Evolutionary conservation across 2,329 filamentous ascomycete species (phyloP).

Genomic region (Aspergillus spinulosporus): DNA sequence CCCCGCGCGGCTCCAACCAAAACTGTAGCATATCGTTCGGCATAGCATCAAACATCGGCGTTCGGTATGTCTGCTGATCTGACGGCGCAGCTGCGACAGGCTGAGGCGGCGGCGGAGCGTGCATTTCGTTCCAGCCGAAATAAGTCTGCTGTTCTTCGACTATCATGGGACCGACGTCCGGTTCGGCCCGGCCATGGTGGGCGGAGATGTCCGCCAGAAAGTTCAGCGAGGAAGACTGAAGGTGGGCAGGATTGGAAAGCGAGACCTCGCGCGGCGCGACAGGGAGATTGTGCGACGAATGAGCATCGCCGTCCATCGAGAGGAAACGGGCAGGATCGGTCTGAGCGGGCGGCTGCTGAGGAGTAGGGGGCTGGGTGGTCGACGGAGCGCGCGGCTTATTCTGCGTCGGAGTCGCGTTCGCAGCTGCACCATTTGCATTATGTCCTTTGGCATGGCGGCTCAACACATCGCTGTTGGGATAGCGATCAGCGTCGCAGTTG

Average conservation of each 20-base stretch:
- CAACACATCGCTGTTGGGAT: constrained; percentile 46
- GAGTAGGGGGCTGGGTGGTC: constrained; percentile 24
- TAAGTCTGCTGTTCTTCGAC: constrained; percentile 33
- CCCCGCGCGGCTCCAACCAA: constrained; percentile 39
- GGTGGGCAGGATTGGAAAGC: constrained; percentile 29
- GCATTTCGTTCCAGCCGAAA: constrained; percentile 34
- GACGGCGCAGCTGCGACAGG: neutral
- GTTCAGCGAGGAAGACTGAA: constrained; percentile 41
- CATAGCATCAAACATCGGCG: constrained; percentile 27
- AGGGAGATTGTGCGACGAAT: constrained; percentile 19
- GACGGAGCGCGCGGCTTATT: constrained; percentile 34
- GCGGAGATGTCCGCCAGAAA: constrained; percentile 41
- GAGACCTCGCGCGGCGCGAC: constrained; percentile 28
- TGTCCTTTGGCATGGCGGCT: constrained; percentile 56
- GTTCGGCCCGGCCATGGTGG: constrained; percentile 34
- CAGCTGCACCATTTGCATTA: constrained; percentile 29
- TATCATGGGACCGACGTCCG: constrained; percentile 30
- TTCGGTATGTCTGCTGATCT: constrained; percentile 26
- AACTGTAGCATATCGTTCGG: constrained; percentile 38
- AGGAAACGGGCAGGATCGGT: constrained; percentile 22
- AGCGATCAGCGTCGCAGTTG: constrained; percentile 17
- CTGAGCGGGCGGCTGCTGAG: constrained; percentile 26
- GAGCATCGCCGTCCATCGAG: constrained; percentile 19
- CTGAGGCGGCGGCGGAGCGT: constrained; percentile 12
- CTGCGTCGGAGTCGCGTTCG: constrained; percentile 25